Base-by-base conservation (phyloP, 495 filamentous ascomycete species). In the Daldinia caldariorum region DNA sequence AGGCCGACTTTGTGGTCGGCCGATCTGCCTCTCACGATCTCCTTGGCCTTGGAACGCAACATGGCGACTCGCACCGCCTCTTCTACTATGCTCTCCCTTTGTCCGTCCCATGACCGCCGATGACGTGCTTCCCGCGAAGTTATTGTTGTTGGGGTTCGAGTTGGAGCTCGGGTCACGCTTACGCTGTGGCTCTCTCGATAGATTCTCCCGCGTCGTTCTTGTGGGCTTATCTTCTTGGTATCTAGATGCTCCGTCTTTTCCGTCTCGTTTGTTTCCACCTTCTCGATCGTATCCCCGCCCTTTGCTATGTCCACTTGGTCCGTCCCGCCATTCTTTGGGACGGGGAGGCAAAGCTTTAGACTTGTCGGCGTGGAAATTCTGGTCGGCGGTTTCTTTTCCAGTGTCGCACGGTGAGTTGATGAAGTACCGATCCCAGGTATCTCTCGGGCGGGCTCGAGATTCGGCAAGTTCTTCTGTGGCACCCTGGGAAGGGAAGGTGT, bases 391-490 rank as follows among this genome's bases (percentile, higher is more conserved):
- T 63, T 66, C 53, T 60, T 66, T 37, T 66, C 63, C 14, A 5
- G 49, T 31, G 16, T 60, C 58, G 14, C 64, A 72, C 8, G 61
- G 51, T 31, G 55, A 37, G 45, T 35, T 61, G 58, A 77, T 64
- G 39, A 61, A 69, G 9, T 77, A 75, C 20, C 74, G 59, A 22
- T 72, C 60, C 54, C 69, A 58, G 54, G 61, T 75, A 41, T 74
- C 69, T 71, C 55, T 66, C 54, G 72, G 61, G 16, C 61, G 54
- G 34, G 74, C 72, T 43, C 69, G 66, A 51, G 22, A 66, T 71
- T 83, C 81, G 51, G 73, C 81, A 58, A 83, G 58, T 29, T 70
- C 54, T 60, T 83, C 81, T 37, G 78, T 75, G 61, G 75, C 66
- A 31, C 62, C 34, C 20, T 61, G 71, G 49, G 72, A 67, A 54